phyloP scores from a whole-genome alignment of 2,329 filamentous ascomycete species.

The Aureobasidium uvarum region DNA sequence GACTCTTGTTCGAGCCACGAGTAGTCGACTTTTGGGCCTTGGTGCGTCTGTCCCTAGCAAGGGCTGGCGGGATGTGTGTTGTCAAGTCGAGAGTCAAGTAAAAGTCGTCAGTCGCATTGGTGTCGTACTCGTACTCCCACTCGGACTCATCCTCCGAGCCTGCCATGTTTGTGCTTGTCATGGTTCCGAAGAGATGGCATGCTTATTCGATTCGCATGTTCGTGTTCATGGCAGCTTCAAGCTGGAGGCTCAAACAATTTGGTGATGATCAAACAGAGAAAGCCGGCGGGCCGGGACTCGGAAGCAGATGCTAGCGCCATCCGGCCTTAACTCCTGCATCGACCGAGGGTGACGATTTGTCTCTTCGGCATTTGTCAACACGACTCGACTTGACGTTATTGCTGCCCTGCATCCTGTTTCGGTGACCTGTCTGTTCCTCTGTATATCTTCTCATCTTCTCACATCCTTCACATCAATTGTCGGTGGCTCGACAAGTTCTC shows the following conservation, averaged over 20 bases:
- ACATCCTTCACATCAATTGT: neutral
- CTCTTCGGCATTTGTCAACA: neutral
- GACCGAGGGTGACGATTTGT: conserved; percentile 11
- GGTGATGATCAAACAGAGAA: conserved; percentile 3
- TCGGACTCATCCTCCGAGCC: conserved; percentile 27
- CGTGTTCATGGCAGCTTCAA: neutral
- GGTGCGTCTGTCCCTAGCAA: conserved; percentile 27
- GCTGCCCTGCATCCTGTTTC: neutral
- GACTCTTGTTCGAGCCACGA: conserved; percentile 20
- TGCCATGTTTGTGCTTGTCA: conserved; percentile 17
- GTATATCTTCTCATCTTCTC: neutral
- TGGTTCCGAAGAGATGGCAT: conserved; percentile 14
- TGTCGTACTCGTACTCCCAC: conserved; percentile 39
- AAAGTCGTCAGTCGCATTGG: conserved; percentile 57
- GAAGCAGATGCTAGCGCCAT: conserved; percentile 6
- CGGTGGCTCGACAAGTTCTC: neutral
- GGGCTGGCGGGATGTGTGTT: conserved; percentile 38
- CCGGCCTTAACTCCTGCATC: neutral
- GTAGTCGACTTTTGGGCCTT: conserved; percentile 21
- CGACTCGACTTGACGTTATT: neutral
- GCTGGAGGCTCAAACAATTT: neutral
- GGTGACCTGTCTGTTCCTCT: neutral
- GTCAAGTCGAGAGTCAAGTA: conserved; percentile 61
- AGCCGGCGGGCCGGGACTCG: conserved; percentile 8
- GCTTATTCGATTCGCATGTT: neutral